Conservation (phyloP, 192 early-diverging fungal species). For the Entomortierella lignicola region DNA sequence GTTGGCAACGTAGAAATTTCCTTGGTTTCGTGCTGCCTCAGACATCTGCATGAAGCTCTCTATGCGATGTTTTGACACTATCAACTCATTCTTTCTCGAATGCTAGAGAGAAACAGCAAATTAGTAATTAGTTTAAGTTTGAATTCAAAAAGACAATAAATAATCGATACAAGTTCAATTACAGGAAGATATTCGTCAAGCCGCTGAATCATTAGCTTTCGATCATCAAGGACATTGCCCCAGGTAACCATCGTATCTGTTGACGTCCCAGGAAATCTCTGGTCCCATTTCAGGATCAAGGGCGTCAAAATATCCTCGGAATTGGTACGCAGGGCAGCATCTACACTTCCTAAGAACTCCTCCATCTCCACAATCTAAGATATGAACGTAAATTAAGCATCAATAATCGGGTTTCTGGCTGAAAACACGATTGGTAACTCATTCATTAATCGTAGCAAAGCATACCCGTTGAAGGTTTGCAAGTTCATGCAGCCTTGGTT, state of each 20-base stretch:
- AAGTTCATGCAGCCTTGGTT: conserved; percentile 55
- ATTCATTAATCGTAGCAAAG: background rate
- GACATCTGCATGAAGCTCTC: conserved; percentile 56
- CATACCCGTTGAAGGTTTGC: conserved; percentile 56
- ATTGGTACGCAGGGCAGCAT: conserved; percentile 17
- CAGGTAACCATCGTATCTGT: conserved; percentile 68
- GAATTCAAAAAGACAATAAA: background rate
- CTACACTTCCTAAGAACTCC: conserved; percentile 56
- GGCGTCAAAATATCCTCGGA: conserved; percentile 21
- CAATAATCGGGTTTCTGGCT: background rate
- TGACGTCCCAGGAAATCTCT: conserved; percentile 58
- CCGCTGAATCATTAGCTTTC: conserved; percentile 60
- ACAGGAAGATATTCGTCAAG: conserved; percentile 33
- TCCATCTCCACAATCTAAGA: conserved; percentile 65
- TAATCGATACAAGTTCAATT: background rate
- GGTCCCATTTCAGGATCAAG: conserved; percentile 37
- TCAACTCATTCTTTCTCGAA: conserved; percentile 17
- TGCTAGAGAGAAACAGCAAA: conserved; percentile 16
- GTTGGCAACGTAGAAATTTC: conserved; percentile 67
- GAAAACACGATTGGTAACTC: too few species aligned
- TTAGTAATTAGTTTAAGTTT: background rate
- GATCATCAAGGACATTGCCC: conserved; percentile 67
- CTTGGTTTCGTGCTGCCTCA: conserved; percentile 70
- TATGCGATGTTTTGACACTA: conserved; percentile 33
- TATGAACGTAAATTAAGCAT: background rate